Evolutionary conservation across 2,329 filamentous ascomycete species (phyloP), one percentile per base, ranked within the genome.

Genomic region (Pseudocercospora fijiensis): DNA sequence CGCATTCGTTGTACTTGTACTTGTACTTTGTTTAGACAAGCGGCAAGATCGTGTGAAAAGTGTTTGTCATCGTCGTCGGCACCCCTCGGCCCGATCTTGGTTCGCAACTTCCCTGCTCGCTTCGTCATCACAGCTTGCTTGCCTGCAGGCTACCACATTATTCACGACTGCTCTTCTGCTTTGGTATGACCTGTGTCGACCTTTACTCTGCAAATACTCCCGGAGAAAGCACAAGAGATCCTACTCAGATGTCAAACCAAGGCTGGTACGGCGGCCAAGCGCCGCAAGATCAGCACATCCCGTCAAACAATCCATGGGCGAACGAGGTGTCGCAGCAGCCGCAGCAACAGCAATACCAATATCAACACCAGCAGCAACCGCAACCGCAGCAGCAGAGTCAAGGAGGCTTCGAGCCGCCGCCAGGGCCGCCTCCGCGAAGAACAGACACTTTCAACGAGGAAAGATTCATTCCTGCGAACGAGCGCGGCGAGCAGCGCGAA

Each of bases 401-500:
- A 16, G 55, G 33, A 26, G 58, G 57, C 24, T 68, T 62, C 30
- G 57, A 51, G 22, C 26, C 65, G 6, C 68, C 68, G 24, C 64
- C 66, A 7, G 65, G 65, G 3, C 64, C 58, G 10, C 67, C 68
- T 13, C 68, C 68, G 11, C 59, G 64, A n/a, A 62, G 70, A 56
- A 57, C 65, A 22, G 66, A 57, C 58, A 73, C 71, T 1, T 75
- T 75, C 65, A 49, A 72, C 28, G 78, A 79, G 57, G 63, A 71
- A n/a, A 73, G 66, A 24, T 73, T 78, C 18, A 74, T 80, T 1
- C 79, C 79, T 1, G 73, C 73, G n/a, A 73, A 73, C 37, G 75
- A 78, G 65, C 67, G 72, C 8, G 72, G 72, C 58, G 73, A 76
- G 68, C 74, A 76, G 65, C 68, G 74, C 16, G 74, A 80, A 76